Conservation (phyloP, 164 flowering plant genomes). For the Berberis vulgaris region DNA sequence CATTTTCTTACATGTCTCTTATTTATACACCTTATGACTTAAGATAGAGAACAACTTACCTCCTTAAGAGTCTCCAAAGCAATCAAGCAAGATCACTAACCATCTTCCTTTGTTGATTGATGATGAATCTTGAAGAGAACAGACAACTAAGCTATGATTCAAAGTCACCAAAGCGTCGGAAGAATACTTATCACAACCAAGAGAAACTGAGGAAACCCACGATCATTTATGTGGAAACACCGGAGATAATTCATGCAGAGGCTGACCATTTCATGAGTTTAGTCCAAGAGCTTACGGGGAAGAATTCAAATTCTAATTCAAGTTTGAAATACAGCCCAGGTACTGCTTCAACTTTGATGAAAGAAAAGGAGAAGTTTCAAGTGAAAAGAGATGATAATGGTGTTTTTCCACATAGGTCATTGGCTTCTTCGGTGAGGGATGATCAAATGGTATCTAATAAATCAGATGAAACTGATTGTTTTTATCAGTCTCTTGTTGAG, state of each 20-base stretch:
- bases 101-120: not conserved
- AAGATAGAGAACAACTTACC: no score
- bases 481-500: not conserved
- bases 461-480: not conserved
- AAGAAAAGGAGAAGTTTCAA: not conserved
- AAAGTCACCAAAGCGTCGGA: not conserved
- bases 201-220: conserved; percentile 5
- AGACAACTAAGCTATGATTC: not conserved
- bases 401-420: not conserved
- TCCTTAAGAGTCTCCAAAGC: no score
- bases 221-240: conserved; percentile 11
- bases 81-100: no score
- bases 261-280: conserved; percentile 13
- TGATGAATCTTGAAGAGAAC: conserved; percentile 2
- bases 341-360: not conserved
- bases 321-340: not conserved
- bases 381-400: not conserved
- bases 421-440: not conserved
- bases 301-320: conserved; percentile 1
- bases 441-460: not conserved
- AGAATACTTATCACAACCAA: not conserved
- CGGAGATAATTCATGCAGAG: conserved; percentile 9
- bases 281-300: conserved; percentile 17
- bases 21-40: no score
- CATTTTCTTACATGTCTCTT: no score